Base-by-base conservation (phyloP, 2,329 filamentous ascomycete genomes). In the Metarhizium humberi region DNA sequence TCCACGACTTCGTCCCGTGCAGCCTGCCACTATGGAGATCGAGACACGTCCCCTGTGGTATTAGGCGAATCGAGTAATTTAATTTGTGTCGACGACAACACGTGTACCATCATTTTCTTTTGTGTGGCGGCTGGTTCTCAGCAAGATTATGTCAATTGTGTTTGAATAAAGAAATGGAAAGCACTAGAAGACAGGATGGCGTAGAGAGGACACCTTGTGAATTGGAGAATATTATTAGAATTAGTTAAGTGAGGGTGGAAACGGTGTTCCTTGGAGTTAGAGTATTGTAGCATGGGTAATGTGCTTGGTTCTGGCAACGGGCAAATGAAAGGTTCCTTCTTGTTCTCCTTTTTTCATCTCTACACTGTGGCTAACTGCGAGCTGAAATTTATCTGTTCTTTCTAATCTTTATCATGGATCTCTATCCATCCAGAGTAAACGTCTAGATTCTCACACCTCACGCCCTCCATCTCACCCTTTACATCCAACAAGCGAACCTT, bases 381-480 rank as follows among this genome's bases (percentile, higher is more conserved):
- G 32, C 32, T 34, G 32, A 34, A 34, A 34, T 8, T 25, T 34
- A 11, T 34, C 10, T 34, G 10, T 34, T 34, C 32, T 34, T 11
- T 34, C 32, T 34, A 34, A 34, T 34, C 32, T 40, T 5, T 13
- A 40, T 5, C 38, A 5, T 16, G 11, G 38, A 40, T 16, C 13
- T 13, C 11, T 53, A 78, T 58, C 78, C 77, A 80, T 4, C 71
- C 72, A 1, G 68, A 63, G 59, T 79, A 80, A 14, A 70, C 63
- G 16, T 67, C 64, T 55, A 74, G 57, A 50, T 71, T 67, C 66
- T 84, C 81, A 40, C 62, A 62, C 58, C 77, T 72, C 25, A 73
- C 79, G 0, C 88, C 88, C 59, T 89, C 81, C 76, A 87, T 83
- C 69, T 90, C 88, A 55, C 89, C 86, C 67, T 81, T 80, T 2